Evolutionary conservation across 2,329 filamentous ascomycete genomes (phyloP), one percentile per base, ranked within the genome.

Genomic region (Aureobasidium sp.): DNA sequence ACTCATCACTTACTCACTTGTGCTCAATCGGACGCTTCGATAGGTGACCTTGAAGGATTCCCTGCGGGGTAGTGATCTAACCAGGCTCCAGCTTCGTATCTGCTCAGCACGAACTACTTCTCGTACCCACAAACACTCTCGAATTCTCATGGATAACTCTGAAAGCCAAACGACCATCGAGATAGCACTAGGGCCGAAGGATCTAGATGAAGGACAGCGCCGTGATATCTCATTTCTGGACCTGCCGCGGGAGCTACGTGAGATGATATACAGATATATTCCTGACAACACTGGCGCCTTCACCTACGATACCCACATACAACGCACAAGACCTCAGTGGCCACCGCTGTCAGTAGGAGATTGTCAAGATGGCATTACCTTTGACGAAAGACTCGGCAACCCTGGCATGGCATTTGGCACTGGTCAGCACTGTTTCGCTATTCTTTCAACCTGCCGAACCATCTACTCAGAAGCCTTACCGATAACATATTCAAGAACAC

Each of bases 361-460:
- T 5, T 3, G 7, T 12, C 17, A 24, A 17, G n/a, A 9, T 10
- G n/a, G n/a, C 1, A 5, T 2, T 6, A 5, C 10, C n/a, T 57
- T 57, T 7, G 53, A 57, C n/a, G n/a, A 36, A 4, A 27, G 10
- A 12, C 26, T 24, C 15, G n/a, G 17, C n/a, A 57, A 57, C 41
- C 12, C 34, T 1, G 53, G 39, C 7, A 41, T 46, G 27, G 53
- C 39, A 17, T 36, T 57, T 5, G 53, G 53, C 1, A 17, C 17
- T 6, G 39, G 12, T 1, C 3, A 10, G 7, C 17, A 57, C n/a
- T 17, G 9, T 12, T 26, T 24, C 5, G 53, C 53, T n/a, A 57
- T 61, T 10, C 46, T 61, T 17, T 36, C n/a, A 7, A 61, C 59
- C 17, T 61, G 59, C 10, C 59, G 47, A n/a, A 34, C 47, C 26